Base-by-base conservation (phyloP, 2,329 filamentous ascomycete genomes). In the Thermoascus crustaceus region DNA sequence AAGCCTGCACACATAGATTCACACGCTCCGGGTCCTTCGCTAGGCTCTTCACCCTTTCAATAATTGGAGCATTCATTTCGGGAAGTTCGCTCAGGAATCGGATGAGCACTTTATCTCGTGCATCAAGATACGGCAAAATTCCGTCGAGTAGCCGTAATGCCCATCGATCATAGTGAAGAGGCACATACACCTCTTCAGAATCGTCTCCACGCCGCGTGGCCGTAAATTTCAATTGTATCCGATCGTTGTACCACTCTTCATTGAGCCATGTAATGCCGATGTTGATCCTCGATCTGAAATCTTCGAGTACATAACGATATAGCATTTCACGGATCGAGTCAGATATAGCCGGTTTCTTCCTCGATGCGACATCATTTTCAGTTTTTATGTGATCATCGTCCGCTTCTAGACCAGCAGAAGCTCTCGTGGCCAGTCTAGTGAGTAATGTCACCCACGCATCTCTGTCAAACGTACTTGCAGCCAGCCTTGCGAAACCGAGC, bases 241-340 rank as follows among this genome's bases (percentile, higher is more conserved):
- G 78, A 57, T 96, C 89, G 50, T 88, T 93, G 61, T 94, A 96
- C 89, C 91, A 98, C 63, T 98, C 91, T 59, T 98, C 91, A 49
- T 82, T 94, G 10, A 98, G 72, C 91, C 91, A 98, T 5, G 82
- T 80, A 34, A 96, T 86, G 1, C 87, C 89, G 14, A 91, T 76
- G 47, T 93, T 88, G 43, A 96, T 88, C 27, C 91, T 80, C 43
- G 75, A 80, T 36, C 89, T 79, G 64, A 94, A 98, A 55, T 96
- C 89, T 44, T 93, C 86, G 43, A 96, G 75, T 31, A 96, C 75
- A 57, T 94, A 95, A 35, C 76, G 73, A 60, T 87, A 91, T 2
- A 98, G 67, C 5, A 78, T 72, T 47, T 94, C 82, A 34, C 91
- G 78, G 45, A 96, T 86, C 4, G 73, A 73, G 51, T 83, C 74